Percentiles rank a stretch among this genome's conserved stretches.
Evolutionary conservation across 75 land plant species (phyloP).

Genomic region (Larix kaempferi): DNA sequence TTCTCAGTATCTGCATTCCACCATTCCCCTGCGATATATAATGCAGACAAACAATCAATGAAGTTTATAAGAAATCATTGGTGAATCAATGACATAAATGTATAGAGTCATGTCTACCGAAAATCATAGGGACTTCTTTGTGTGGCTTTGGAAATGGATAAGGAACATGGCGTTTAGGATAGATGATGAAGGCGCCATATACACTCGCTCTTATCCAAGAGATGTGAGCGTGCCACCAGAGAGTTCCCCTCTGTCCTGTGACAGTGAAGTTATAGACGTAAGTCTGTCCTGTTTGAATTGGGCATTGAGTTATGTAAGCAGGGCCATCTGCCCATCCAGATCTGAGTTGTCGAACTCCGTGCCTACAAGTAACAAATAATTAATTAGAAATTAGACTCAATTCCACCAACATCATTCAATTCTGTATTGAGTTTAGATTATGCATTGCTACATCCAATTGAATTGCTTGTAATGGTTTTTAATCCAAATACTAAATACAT

Average conservation of each 20-base stretch:
- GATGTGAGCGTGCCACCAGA: constrained; percentile 37
- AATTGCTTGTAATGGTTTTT: too few relatives aligned
- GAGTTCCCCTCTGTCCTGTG: constrained; percentile 40
- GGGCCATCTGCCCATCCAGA: too few relatives aligned
- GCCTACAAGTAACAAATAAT: too few relatives aligned
- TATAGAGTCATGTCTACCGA: constrained; percentile 21
- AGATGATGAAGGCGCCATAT: constrained; percentile 57
- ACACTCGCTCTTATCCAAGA: constrained; percentile 56
- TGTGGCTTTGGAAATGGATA: constrained; percentile 38
- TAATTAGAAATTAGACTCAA: too few relatives aligned
- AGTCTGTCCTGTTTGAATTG: not conserved
- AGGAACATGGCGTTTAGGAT: constrained; percentile 26
- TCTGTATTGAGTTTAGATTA: too few relatives aligned
- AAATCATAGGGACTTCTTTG: constrained; percentile 37
- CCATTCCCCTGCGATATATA: constrained; percentile 47
- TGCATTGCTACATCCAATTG: too few relatives aligned
- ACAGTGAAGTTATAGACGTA: constrained; percentile 42
- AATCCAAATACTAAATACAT: too few relatives aligned
- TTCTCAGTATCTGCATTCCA: constrained; percentile 47
- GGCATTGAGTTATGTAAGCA: too few relatives aligned
- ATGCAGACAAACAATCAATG: not conserved
- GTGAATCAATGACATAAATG: too few relatives aligned
- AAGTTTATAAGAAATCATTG: too few relatives aligned
- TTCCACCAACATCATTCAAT: too few relatives aligned
- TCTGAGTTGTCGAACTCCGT: too few relatives aligned